These are phyloP conservation scores for Histomonas meleagridis DNA, from an alignment of 208 protist species.

Conservation along the genomic window DNA sequence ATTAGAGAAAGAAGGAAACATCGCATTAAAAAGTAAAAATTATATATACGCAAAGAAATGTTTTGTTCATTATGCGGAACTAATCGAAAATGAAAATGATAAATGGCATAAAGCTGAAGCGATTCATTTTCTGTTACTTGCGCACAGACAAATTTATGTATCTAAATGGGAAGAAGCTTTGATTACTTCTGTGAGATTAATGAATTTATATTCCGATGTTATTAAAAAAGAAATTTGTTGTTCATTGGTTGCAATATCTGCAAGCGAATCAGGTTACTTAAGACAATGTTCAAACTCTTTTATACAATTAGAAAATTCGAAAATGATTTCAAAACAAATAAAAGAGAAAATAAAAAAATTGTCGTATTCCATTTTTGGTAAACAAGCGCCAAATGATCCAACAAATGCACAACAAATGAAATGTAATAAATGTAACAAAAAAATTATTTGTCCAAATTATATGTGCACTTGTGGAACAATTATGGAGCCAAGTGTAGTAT, in stretches of 20 bases:
- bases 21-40: neutral
- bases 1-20: neutral
- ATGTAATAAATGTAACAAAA: neutral
- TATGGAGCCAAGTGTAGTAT: neutral
- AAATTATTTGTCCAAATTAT: neutral
- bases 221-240: neutral
- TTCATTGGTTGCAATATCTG: neutral
- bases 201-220: neutral
- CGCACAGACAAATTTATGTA: neutral
- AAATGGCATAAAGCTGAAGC: slow-evolving; percentile 36
- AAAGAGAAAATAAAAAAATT: neutral
- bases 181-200: neutral
- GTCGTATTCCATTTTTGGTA: neutral
- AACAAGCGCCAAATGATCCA: neutral
- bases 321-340: neutral
- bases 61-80: neutral
- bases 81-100: neutral
- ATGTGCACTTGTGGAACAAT: neutral
- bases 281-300: neutral
- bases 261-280: neutral
- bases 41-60: neutral
- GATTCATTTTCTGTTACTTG: neutral
- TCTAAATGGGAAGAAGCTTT: neutral
- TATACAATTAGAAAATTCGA: neutral
- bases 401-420: neutral